Evolutionary conservation across 768 basidiomycete genomes (phyloP), one percentile per base, ranked within the genome.

Genomic region (Amanita pseudoporphyria): DNA sequence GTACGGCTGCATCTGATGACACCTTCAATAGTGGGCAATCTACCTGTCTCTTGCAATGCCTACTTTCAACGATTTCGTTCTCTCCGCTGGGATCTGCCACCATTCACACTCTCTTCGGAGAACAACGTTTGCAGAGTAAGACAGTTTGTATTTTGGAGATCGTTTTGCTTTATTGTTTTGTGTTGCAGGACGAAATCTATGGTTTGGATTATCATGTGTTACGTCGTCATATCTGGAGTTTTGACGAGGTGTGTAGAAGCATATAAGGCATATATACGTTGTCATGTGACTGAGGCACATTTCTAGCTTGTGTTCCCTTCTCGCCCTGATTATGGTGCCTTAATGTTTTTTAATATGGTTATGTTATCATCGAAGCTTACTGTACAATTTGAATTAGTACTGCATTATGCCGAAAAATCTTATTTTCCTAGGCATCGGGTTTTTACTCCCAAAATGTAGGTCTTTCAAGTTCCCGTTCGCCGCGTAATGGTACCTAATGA

Each of bases 391-490:
- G 3, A 21, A 37, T 28, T 42, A 60, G 59, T 56, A 53, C 26
- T 53, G 30, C 2, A n/a, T 37, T 3, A 53, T 58, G 54, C 56
- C 54, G 9, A 39, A 56, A 28, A 58, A 50, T 18, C 50, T 59
- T 13, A 52, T 59, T 2, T 60, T 54, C 45, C 51, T 58, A 3
- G 54, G 56, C 24, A 52, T 60, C 32, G 45, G 52, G 38, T 57
- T 60, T 28, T 51, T 57, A 7, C 42, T 60, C 10, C 52, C 59
- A 5, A 58, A 60, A 53, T 39, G 59, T 58, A 38, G 14, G 56
- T n/a, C 22, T 42, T 24, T 31, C 2, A 28, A 45, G 2, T 45
- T n/a, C 18, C 35, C 6, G 12, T 26, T 52, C 13, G 0, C 9
- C 16, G 1, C 6, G 13, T 16, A 18, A 19, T 10, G 26, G 18